A percentile compares a stretch with the other conserved stretches of the same genome.
Evolutionary conservation across 1,139 yeast genomes (phyloP).

Genomic region (Kazachstania sp.): DNA sequence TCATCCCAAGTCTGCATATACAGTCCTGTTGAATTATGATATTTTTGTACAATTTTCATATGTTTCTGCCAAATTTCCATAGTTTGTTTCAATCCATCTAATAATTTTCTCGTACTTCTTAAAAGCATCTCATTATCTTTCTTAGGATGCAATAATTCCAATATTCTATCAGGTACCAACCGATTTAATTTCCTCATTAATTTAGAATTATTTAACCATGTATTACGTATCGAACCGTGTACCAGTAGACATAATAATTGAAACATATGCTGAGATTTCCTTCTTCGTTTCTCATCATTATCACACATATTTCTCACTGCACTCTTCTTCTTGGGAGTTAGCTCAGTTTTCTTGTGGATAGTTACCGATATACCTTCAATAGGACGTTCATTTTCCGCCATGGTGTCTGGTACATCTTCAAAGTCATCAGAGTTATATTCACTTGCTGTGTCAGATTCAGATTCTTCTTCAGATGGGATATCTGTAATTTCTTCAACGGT

Average conservation of each 20-base stretch:
- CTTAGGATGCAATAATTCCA: constrained; percentile 42
- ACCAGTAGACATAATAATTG: constrained; percentile 49
- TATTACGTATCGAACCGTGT: constrained; percentile 60
- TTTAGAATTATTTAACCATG: constrained; percentile 57
- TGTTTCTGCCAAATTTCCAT: constrained; percentile 54
- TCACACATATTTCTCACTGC: constrained; percentile 35
- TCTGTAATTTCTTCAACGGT: neutral
- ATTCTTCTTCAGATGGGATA: neutral
- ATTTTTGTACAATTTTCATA: constrained; percentile 41
- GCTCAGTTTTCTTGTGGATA: constrained; percentile 9
- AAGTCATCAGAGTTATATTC: constrained; percentile 34
- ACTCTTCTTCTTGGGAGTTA: constrained; percentile 20
- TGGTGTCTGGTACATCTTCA: constrained; percentile 33
- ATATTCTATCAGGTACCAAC: constrained; percentile 41
- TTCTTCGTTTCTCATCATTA: constrained; percentile 44
- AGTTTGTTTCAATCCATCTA: constrained; percentile 64
- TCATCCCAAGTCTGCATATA: constrained; percentile 55
- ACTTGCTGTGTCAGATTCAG: constrained; percentile 8
- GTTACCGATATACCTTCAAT: constrained; percentile 24
- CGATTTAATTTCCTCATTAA: constrained; percentile 37
- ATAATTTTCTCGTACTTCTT: constrained; percentile 55
- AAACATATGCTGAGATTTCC: constrained; percentile 52
- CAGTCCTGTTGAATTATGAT: constrained; percentile 35
- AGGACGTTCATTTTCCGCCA: neutral
- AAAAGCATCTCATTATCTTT: constrained; percentile 31